phyloP scores from a whole-genome alignment of 106 monocot species.

The Allium fistulosum region DNA sequence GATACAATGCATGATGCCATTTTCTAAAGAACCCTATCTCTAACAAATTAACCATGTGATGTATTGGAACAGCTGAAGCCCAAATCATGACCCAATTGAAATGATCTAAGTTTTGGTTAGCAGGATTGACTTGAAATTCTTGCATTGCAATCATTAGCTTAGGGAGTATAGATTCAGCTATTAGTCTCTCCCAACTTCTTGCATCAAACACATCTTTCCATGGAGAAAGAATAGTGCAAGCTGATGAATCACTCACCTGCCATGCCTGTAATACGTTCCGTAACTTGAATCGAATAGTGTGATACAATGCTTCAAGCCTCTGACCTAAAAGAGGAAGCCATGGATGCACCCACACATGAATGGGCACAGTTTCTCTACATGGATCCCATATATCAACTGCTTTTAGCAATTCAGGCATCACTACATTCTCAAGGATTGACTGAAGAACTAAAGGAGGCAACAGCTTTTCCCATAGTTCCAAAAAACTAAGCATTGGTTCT shows the following conservation, averaged over 20 bases:
- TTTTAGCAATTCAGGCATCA: conserved; percentile 75
- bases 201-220: conserved; percentile 95
- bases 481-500: conserved; percentile 83
- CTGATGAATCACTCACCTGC: conserved; percentile 77
- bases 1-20: conserved; percentile 81
- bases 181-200: conserved; percentile 69
- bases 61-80: conserved; percentile 65
- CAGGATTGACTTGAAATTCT: conserved; percentile 78
- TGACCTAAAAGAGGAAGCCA: conserved; percentile 81
- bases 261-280: conserved; percentile 72
- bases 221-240: conserved; percentile 68
- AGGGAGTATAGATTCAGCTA: conserved; percentile 60
- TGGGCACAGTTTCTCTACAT: conserved; percentile 61
- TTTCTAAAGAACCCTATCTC: conserved; percentile 83
- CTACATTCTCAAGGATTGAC: conserved; percentile 71
- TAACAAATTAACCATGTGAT: conserved; percentile 75
- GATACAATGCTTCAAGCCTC: conserved; percentile 64
- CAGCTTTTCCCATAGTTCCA: conserved; percentile 72
- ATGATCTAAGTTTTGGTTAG: conserved; percentile 64
- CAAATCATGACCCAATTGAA: conserved; percentile 92
- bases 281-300: conserved; percentile 64
- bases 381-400: conserved; percentile 88
- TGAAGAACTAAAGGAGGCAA: conserved; percentile 70
- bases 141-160: conserved; percentile 67
- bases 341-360: conserved; percentile 85